Evolutionary conservation across 1,284 basidiomycete genomes (phyloP).

Genomic region (Rhodotorula sp.): DNA sequence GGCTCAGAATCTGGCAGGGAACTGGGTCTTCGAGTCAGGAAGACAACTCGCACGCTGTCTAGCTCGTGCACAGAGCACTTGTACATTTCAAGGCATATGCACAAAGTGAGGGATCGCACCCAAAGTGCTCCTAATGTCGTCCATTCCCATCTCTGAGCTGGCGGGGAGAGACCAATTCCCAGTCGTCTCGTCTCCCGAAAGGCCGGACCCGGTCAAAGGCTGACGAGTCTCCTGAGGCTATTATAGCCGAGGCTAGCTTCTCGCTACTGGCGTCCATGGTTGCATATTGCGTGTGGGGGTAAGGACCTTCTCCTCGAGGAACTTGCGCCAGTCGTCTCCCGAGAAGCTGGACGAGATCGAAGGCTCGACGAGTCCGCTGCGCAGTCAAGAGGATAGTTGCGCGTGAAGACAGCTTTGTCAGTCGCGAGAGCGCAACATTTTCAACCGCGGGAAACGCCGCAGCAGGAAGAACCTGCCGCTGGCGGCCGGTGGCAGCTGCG

Average conservation of each 20-base stretch:
- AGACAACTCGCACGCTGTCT: too few species aligned
- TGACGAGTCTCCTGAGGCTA: too few species aligned
- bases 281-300: too few species aligned
- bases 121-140: not conserved
- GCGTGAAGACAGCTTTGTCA: constrained; percentile 33
- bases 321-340: constrained; percentile 79
- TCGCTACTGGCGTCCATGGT: too few species aligned
- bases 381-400: not conserved
- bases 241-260: too few species aligned
- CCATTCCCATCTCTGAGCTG: not conserved
- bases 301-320: constrained; percentile 54
- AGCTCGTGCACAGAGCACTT: too few species aligned
- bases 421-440: not conserved
- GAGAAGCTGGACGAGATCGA: constrained; percentile 82
- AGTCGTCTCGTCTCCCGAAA: too few species aligned
- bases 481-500: too few species aligned
- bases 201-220: too few species aligned
- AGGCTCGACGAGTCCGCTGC: constrained; percentile 66
- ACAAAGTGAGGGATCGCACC: not conserved
- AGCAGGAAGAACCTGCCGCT: not conserved
- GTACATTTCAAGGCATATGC: not conserved
- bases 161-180: too few species aligned
- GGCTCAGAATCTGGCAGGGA: too few species aligned
- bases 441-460: not conserved
- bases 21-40: too few species aligned